Base-by-base conservation (phyloP, 805 yeast genomes). In the Hanseniaspora mollemarum region DNA sequence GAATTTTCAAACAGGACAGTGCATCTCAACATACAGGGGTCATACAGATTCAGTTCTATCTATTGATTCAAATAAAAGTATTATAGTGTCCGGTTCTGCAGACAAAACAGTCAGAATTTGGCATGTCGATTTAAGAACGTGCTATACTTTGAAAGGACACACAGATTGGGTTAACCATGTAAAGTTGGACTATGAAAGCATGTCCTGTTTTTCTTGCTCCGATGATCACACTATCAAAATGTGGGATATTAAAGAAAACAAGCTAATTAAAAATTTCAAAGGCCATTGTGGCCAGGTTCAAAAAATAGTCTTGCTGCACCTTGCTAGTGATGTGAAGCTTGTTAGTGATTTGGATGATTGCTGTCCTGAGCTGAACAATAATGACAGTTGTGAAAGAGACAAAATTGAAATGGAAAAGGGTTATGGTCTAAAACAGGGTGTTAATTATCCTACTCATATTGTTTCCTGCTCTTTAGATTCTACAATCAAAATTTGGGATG, bases 241-340 rank as follows among this genome's bases (percentile, higher is more conserved):
- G 88, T 92, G 98, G 98, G 95, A 88, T 62, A 71, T 92, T 54
- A 71, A 75, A 52, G 78, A 87, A 10, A 85, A 87, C 62, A 76
- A 78, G 58, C 87, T 96, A 66, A 63, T 90, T 26, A 74, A 80
- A 46, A 78, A 83, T 5, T 88, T 87, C 69, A 72, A 72, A 45
- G 96, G 95, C 3, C 98, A 92, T 64, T 81, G 87, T 39, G 96
- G 94, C 0, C 96, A 87, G 64, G 94, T 92, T 26, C 95, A 88
- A 69, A 79, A 86, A 58, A 95, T 88, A 7, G 78, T 92, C 37
- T 96, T 97, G 3, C 71, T 90, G 56, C 80, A 77, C 2, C 76
- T 87, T 45, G 78, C 81, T 52, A 90, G 82, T 55, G 73, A 71
- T 32, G 75, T 73, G 36, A 81, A 75, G 54, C 56, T 67, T 36